These are phyloP conservation scores for Kodamaea fukazawae DNA, from an alignment of 805 yeast genomes.

Conservation along the genomic window DNA sequence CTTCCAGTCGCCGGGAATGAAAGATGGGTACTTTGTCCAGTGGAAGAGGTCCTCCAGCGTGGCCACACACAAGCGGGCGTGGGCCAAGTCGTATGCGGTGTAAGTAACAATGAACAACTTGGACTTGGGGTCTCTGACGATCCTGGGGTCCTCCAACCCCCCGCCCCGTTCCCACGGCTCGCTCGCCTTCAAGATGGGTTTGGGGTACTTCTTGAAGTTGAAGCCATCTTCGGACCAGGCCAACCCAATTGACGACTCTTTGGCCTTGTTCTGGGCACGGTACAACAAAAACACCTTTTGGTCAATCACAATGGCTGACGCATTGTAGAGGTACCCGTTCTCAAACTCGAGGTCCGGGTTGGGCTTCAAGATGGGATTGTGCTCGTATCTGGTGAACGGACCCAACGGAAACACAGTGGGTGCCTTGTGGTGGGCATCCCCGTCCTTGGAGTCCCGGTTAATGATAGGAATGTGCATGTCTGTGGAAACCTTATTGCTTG, in stretches of 20 bases:
- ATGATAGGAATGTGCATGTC: conserved; percentile 32
- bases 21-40: conserved; percentile 39
- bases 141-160: conserved; percentile 44
- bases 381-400: conserved; percentile 34
- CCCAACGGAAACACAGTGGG: conserved; percentile 42
- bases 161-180: conserved; percentile 41
- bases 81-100: conserved; percentile 35
- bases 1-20: conserved; percentile 30
- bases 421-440: conserved; percentile 30
- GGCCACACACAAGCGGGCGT: conserved; percentile 42
- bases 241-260: conserved; percentile 35
- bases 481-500: background rate
- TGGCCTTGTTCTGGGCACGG: conserved; percentile 36
- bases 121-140: conserved; percentile 35
- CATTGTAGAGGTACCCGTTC: conserved; percentile 39
- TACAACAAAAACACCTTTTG: conserved; percentile 36
- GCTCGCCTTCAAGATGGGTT: conserved; percentile 35
- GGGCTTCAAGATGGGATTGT: conserved; percentile 39
- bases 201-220: conserved; percentile 26
- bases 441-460: conserved; percentile 23
- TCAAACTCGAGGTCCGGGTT: conserved; percentile 38
- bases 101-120: conserved; percentile 39
- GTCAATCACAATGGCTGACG: conserved; percentile 41
- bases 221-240: conserved; percentile 43
- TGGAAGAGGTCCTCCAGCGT: conserved; percentile 32